Evolutionary conservation across 78 protist species (phyloP).

Genomic region (Polysphondylium violaceum): DNA sequence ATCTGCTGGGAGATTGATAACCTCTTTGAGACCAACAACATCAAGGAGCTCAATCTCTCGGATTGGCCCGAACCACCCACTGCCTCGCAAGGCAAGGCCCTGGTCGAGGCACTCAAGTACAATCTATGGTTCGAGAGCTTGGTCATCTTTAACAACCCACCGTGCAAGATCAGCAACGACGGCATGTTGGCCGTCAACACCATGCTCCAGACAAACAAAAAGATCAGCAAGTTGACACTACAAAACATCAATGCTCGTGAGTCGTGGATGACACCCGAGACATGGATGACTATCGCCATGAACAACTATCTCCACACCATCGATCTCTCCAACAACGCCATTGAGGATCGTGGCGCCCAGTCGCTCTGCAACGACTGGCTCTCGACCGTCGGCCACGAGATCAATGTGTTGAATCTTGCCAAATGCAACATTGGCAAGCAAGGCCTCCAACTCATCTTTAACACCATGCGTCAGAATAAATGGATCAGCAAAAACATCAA

Average conservation of each 20-base stretch:
- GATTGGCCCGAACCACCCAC: slow-evolving; percentile 83
- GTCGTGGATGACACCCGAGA: slow-evolving; percentile 75
- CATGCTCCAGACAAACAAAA: slow-evolving; percentile 35
- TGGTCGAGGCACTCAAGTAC: slow-evolving; percentile 68
- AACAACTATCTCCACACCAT: slow-evolving; percentile 55
- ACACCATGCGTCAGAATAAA: slow-evolving; percentile 40
- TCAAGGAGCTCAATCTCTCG: slow-evolving; percentile 43
- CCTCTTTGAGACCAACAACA: slow-evolving; percentile 55
- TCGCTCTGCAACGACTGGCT: slow-evolving; percentile 69
- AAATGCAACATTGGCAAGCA: slow-evolving; percentile 65
- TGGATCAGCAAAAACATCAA: slow-evolving; percentile 69
- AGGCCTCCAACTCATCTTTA: slow-evolving; percentile 38
- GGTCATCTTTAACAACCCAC: neutral
- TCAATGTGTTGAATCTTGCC: slow-evolving; percentile 36
- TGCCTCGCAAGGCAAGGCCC: slow-evolving; percentile 62
- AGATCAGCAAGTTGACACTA: neutral
- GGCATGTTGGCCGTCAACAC: slow-evolving; percentile 31
- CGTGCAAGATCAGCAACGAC: slow-evolving; percentile 62
- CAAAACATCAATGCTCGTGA: slow-evolving; percentile 48
- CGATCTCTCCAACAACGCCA: slow-evolving; percentile 49
- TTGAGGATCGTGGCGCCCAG: slow-evolving; percentile 74
- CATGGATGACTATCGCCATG: slow-evolving; percentile 75
- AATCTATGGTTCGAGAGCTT: slow-evolving; percentile 67
- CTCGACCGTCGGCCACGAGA: slow-evolving; percentile 39
- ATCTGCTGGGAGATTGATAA: slow-evolving; percentile 79